Conservation (phyloP, 192 early-diverging fungal species). For the Kickxella alabastrina region DNA sequence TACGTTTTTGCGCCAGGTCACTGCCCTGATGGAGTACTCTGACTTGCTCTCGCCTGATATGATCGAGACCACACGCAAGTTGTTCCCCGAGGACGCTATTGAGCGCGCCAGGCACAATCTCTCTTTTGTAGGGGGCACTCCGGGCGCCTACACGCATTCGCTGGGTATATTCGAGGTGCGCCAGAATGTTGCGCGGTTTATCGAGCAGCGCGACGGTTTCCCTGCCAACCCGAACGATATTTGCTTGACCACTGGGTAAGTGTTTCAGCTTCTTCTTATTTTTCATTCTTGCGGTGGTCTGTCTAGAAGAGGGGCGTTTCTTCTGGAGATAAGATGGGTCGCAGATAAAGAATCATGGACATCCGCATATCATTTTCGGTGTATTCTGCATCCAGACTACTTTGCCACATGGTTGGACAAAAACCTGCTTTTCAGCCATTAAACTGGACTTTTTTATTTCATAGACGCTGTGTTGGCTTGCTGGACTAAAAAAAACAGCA, state of each 20-base stretch:
- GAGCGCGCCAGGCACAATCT: constrained; percentile 70
- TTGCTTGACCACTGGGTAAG: constrained; percentile 81
- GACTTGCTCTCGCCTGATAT: constrained; percentile 66
- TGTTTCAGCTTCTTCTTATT: neutral
- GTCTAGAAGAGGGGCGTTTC: too few species aligned
- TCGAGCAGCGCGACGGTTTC: constrained; percentile 89
- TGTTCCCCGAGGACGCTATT: constrained; percentile 87
- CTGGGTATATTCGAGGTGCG: constrained; percentile 84
- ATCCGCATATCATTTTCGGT: too few species aligned
- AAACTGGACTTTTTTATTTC: too few species aligned
- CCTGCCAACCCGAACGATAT: constrained; percentile 79
- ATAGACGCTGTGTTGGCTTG: too few species aligned
- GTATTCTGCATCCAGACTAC: too few species aligned
- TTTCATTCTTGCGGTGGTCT: neutral
- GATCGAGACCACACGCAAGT: constrained; percentile 54
- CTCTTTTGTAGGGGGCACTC: constrained; percentile 64
- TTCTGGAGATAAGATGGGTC: too few species aligned
- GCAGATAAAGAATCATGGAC: too few species aligned
- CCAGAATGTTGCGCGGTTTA: constrained; percentile 85
- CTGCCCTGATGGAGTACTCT: constrained; percentile 85
- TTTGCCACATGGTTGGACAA: too few species aligned
- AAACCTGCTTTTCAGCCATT: too few species aligned
- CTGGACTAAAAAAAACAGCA: too few species aligned
- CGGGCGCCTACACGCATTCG: constrained; percentile 93
- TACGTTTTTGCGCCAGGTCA: constrained; percentile 95